phyloP scores from a whole-genome alignment of 345 rosid species.

The Psidium friedrichsthalianum region DNA sequence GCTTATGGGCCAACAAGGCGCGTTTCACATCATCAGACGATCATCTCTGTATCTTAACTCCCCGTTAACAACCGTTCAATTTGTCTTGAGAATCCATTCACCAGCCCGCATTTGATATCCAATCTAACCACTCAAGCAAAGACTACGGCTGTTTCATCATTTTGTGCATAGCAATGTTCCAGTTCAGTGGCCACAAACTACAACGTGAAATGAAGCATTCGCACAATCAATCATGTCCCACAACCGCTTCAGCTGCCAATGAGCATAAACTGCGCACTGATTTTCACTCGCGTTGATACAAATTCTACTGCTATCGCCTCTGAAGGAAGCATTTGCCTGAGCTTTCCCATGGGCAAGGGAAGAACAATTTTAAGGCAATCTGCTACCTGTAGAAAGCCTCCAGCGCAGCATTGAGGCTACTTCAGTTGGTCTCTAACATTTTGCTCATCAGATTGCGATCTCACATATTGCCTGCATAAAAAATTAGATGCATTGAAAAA shows the following conservation, averaged over 20 bases:
- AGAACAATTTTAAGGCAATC: not conserved
- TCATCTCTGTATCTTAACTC: not conserved
- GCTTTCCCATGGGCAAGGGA: not conserved
- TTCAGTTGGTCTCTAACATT: not conserved
- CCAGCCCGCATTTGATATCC: not conserved
- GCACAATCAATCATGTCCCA: not conserved
- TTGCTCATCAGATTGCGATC: not conserved
- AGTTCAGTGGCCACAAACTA: not conserved
- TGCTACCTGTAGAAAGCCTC: not conserved
- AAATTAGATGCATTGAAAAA: not conserved
- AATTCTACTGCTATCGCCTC: not conserved
- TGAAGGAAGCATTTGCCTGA: not conserved
- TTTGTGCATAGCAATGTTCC: not conserved
- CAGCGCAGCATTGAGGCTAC: not conserved
- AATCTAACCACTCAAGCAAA: not conserved
- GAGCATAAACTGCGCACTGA: not conserved
- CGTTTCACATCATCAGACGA: not conserved
- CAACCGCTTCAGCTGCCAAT: not conserved
- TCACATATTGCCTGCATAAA: not conserved
- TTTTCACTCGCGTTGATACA: not conserved
- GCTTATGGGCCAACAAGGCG: not conserved
- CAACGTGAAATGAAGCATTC: not conserved
- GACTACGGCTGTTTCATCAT: not conserved
- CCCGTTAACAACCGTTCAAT: not conserved
- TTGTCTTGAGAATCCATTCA: not conserved